These are phyloP conservation scores for Venturia pyrina DNA, from an alignment of 2,329 filamentous ascomycete species.

Conservation along the genomic window DNA sequence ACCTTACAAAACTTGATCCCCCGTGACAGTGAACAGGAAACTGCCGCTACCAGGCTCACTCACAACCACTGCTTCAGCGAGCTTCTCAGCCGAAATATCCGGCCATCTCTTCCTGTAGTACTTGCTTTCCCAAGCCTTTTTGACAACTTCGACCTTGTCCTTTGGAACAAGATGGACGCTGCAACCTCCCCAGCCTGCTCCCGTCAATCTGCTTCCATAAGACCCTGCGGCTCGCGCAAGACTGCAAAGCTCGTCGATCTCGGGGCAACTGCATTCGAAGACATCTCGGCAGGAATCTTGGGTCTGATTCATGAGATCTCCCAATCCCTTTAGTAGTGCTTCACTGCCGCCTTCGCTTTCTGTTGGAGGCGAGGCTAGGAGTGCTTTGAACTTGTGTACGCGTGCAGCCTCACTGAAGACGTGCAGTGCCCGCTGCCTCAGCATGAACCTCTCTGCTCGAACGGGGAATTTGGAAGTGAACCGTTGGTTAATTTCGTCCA, in stretches of 20 bases:
- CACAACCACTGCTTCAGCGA: constrained; percentile 72
- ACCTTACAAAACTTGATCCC: constrained; percentile 6
- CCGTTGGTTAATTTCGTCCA: constrained; percentile 60
- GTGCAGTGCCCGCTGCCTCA: constrained; percentile 79
- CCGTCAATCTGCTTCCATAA: constrained; percentile 78
- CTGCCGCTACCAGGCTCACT: constrained; percentile 73
- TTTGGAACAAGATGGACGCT: constrained; percentile 86
- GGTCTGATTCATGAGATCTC: constrained; percentile 77
- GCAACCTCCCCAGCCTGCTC: constrained; percentile 95
- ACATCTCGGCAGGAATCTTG: constrained; percentile 77
- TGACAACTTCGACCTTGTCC: constrained; percentile 69
- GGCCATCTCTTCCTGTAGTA: constrained; percentile 72
- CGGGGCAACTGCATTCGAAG: constrained; percentile 86
- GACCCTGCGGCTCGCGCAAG: constrained; percentile 70
- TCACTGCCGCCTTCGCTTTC: constrained; percentile 43
- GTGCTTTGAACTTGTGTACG: constrained; percentile 70
- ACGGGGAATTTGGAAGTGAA: constrained; percentile 88
- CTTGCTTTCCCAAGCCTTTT: constrained; percentile 63
- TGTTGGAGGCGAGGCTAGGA: constrained; percentile 45
- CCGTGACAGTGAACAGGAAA: constrained; percentile 14
- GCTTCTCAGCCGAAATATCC: constrained; percentile 60
- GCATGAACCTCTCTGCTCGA: constrained; percentile 75
- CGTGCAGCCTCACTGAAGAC: constrained; percentile 84
- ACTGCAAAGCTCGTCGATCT: constrained; percentile 79
- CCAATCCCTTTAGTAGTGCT: constrained; percentile 63